Evolutionary conservation across 1,139 yeast genomes (phyloP).

Genomic region (Yamadazyma atmosphaerica): DNA sequence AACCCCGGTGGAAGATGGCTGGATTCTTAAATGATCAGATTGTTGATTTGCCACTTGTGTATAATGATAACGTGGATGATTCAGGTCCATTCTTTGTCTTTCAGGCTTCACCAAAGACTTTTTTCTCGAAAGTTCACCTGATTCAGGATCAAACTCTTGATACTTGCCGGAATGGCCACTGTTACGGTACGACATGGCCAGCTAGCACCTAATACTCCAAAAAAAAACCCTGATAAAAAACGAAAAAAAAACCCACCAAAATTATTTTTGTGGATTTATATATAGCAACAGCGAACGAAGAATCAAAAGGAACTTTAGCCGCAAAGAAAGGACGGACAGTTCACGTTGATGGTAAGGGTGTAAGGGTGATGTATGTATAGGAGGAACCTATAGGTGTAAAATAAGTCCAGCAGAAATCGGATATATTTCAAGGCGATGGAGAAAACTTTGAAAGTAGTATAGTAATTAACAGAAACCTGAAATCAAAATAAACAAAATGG

Average conservation of each 20-base stretch:
- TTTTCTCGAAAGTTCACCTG: constrained; percentile 53
- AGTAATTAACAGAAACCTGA: constrained; percentile 3
- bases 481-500: constrained; percentile 3
- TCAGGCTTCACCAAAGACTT: constrained; percentile 80
- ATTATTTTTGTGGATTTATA: not conserved
- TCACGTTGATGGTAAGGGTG: no score
- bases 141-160: constrained; percentile 49
- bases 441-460: not conserved
- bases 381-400: no score
- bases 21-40: constrained; percentile 58
- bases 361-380: no score
- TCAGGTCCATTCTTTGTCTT: constrained; percentile 63
- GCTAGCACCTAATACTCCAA: no score
- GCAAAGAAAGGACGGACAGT: no score
- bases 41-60: constrained; percentile 79
- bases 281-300: not conserved
- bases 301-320: no score
- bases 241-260: not conserved
- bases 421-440: constrained; percentile 1
- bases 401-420: no score
- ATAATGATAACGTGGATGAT: constrained; percentile 77
- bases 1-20: constrained; percentile 73
- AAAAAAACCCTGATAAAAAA: not conserved
- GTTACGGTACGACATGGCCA: constrained; percentile 17
- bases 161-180: constrained; percentile 23